Evolutionary conservation across 83 land plant genomes (phyloP), one percentile per base, ranked within the genome.

Genomic region (Picea abies): DNA sequence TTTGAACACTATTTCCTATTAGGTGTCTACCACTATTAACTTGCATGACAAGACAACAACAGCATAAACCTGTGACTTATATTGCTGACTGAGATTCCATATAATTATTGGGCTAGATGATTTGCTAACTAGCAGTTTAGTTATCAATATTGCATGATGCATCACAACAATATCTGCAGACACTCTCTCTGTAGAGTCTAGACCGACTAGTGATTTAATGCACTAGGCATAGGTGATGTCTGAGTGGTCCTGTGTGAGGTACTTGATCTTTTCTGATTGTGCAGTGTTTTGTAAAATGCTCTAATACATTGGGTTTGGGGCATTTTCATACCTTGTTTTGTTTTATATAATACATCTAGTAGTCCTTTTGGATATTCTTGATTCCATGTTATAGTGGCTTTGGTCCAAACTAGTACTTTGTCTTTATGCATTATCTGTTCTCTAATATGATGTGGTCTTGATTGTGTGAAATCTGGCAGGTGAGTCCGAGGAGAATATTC

Each of bases 401-500:
- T 14, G 49, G 47, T 75, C 5, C 26, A 47, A 47, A n/a, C 47
- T 75, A 73, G 29, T 47, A 47, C 29, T 44, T 75, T 75, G 29
- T 12, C 60, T 47, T 49, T 14, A 75, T 75, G 4, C 6, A 12
- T 3, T 47, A 49, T n/a, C 60, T 12, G 4, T 39, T 14, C 10
- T 75, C 12, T 47, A 29, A 47, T 75, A 17, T 41, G n/a, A 75
- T 75, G n/a, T 75, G 3, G 3, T 75, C 26, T 47, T 47, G 60
- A 56, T 56, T 56, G 16, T 56, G 60, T 56, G 60, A 44, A 80
- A 63, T 37, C 1, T 81, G 60, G 76, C 86, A 96, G 99, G 98
- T 83, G 98, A 89, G 65, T 97, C 99, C 22, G 99, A 97, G 84
- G 99, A 94, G 52, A 96, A 94, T 81, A 93, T 97, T 9, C 85